Evolutionary conservation across 192 early-diverging fungal genomes (phyloP).

Genomic region (Glomus cerebriforme): DNA sequence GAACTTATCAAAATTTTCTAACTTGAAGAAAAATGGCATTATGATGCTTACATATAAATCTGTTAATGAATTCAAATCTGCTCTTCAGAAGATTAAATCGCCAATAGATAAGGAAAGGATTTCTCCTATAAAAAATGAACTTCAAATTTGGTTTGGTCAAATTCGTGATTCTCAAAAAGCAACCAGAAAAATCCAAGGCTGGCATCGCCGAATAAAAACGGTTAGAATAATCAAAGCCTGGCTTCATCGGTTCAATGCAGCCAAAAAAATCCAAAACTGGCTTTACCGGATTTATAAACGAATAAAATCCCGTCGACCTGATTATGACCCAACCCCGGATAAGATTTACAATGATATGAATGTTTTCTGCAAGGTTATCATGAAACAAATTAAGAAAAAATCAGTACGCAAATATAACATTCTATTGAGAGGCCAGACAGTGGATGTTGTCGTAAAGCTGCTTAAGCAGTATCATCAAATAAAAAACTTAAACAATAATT

Average conservation of each 20-base stretch:
- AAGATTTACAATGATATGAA: slow-evolving; percentile 8
- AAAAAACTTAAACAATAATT: background rate
- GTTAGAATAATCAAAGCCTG: background rate
- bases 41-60: background rate
- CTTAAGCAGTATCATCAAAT: background rate
- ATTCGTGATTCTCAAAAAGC: slow-evolving; percentile 8
- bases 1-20: background rate
- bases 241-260: background rate
- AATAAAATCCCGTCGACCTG: background rate
- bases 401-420: background rate
- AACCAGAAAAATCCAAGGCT: slow-evolving; percentile 9
- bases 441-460: slow-evolving; percentile 5
- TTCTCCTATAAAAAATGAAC: background rate
- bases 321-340: background rate
- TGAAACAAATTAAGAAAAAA: background rate
- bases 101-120: background rate
- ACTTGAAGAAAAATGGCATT: background rate
- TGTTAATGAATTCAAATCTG: background rate
- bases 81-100: background rate
- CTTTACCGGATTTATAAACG: background rate
- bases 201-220: background rate
- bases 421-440: slow-evolving; percentile 11
- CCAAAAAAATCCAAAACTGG: slow-evolving; percentile 23
- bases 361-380: background rate
- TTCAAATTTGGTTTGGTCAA: background rate